Conservation (phyloP, 2,329 filamentous ascomycete species). For the Talaromyces marneffei region DNA sequence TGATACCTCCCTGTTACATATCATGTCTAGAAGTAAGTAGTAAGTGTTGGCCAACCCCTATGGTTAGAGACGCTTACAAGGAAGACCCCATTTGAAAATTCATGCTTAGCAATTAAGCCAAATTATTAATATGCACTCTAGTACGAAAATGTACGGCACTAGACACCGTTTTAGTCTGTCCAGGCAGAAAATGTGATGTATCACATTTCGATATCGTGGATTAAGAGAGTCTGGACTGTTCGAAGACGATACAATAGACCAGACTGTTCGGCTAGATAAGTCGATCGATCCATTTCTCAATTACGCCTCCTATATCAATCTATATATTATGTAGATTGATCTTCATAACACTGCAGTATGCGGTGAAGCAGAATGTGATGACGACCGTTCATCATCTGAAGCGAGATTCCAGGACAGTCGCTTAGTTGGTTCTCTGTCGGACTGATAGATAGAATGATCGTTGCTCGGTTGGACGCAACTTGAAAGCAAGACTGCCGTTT, state of each 20-base stretch:
- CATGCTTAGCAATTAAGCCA: not conserved
- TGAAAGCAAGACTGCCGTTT: not conserved
- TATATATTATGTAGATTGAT: not conserved
- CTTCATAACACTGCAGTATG: not conserved
- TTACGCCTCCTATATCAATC: not conserved
- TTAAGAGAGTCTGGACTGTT: no score
- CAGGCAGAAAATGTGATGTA: not conserved
- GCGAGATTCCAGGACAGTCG: not conserved
- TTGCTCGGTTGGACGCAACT: not conserved
- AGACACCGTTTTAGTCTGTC: not conserved
- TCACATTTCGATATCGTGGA: not conserved
- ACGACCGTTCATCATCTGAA: not conserved
- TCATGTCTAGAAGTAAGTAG: not conserved
- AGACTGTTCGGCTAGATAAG: not conserved
- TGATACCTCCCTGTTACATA: not conserved
- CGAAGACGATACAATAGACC: not conserved
- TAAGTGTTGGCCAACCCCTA: not conserved
- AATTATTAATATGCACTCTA: not conserved
- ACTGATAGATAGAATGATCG: not conserved
- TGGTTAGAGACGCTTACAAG: not conserved
- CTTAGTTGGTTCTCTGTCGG: not conserved
- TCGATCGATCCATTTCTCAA: not conserved
- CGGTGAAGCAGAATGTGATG: not conserved
- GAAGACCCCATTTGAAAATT: not conserved
- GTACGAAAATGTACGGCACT: not conserved